Evolutionary conservation across 2,329 filamentous ascomycete genomes (phyloP), one percentile per base, ranked within the genome.

Genomic region (Bisporella sp.): DNA sequence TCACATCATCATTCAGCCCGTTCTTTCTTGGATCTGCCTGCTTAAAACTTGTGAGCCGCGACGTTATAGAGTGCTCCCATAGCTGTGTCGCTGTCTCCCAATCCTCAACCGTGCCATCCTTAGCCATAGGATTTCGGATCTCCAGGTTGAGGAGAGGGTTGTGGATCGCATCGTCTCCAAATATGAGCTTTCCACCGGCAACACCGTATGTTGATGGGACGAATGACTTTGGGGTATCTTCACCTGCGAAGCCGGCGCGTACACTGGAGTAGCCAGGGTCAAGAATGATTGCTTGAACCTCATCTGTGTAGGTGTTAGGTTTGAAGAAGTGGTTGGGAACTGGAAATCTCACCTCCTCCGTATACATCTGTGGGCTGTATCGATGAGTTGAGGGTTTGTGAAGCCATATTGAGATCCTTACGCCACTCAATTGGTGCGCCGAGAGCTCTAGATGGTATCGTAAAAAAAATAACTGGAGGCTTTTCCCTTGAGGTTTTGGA

Each of bases 251-350:
- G 52, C 93, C 93, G 53, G 91, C 93, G 70, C 95, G 90, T 40
- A 88, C 91, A 60, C 83, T 85, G 65, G 87, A 89, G 73, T 90
- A 96, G 55, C 95, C 93, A 3, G 93, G 88, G 66, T 99, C 93
- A 65, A 99, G 88, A 37, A 99, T 89, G 60, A 99, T 87, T 47
- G 95, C 95, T 35, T 91, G 95, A 58, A 99, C 91, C 74, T 99
- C 93, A 75, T 99, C 93, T 96, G 62, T 51, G 46, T 21, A 53
- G 41, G 39, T 29, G 46, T 47, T n/a, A 48, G 47, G 47, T 47
- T 52, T 39, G 29, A 52, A 43, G 35, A 42, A 42, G 43, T 31
- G 46, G 39, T 37, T 49, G 33, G 46, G 47, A 35, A 32, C 46
- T 28, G 21, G 28, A 41, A 51, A 64, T 52, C 64, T 56, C 66